Percentiles rank a stretch among this genome's conserved stretches.
These are phyloP conservation scores for Cylindrotheca closterium DNA, from an alignment of 108 stramenopile species.

Conservation along the genomic window DNA sequence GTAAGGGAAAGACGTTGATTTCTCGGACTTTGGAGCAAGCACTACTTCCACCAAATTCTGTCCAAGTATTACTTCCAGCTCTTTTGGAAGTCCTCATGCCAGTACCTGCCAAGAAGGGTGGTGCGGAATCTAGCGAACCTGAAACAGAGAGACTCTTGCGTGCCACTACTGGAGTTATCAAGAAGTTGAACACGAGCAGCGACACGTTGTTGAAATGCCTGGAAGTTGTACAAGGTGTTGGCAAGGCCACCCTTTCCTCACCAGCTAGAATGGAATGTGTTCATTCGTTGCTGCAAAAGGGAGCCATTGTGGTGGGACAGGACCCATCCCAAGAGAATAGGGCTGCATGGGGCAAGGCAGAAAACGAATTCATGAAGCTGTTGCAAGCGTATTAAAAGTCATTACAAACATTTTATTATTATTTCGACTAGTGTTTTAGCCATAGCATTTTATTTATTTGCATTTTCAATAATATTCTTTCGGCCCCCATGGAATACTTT, in stretches of 20 bases:
- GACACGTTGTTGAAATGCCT: slow-evolving; percentile 45
- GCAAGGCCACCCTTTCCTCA: slow-evolving; percentile 27
- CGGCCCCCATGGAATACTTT: too few species aligned
- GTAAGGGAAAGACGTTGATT: slow-evolving; percentile 71
- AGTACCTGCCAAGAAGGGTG: slow-evolving; percentile 10
- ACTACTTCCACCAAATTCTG: slow-evolving; percentile 70
- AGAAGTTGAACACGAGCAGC: slow-evolving; percentile 37
- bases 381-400: slow-evolving; percentile 18
- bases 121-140: slow-evolving; percentile 37
- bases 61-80: slow-evolving; percentile 58
- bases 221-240: slow-evolving; percentile 31
- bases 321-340: slow-evolving; percentile 24
- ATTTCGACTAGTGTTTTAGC: not conserved
- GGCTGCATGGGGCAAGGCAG: slow-evolving; percentile 37
- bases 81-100: slow-evolving; percentile 39
- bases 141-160: slow-evolving; percentile 41
- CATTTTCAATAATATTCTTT: too few species aligned
- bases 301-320: slow-evolving; percentile 31
- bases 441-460: not conserved
- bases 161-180: slow-evolving; percentile 54
- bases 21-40: slow-evolving; percentile 74
- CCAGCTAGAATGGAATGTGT: slow-evolving; percentile 63
- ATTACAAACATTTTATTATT: not conserved
- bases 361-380: slow-evolving; percentile 33
- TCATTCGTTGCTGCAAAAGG: slow-evolving; percentile 66